Base-by-base conservation (phyloP, 805 yeast genomes). In the Candida patagonica region DNA sequence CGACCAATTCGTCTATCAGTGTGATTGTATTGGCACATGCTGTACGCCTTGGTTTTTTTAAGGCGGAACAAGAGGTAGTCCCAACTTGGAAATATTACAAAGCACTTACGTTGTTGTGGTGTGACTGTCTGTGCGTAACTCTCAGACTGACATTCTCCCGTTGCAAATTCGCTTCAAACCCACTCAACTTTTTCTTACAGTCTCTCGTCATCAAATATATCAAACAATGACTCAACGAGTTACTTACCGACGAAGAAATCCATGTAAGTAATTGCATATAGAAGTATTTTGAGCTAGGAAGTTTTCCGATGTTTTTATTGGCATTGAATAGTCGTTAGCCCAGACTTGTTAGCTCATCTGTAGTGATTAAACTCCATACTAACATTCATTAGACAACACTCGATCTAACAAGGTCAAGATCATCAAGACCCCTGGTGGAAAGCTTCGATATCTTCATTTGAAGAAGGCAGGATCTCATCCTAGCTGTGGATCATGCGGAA, bases 381-480 rank as follows among this genome's bases (percentile, higher is more conserved):
- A 41, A 32, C 37, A 30, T 30, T 31, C 39, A 32, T n/a, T n/a
- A 84, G 94, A 87, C 95, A 92, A 92, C 95, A 88, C 98, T 81
- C 82, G 80, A 73, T 92, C 98, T 62, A 92, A 92, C 95, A 85
- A 83, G 78, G 89, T 92, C 78, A 89, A 84, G 88, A 94, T 89
- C 73, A 95, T 89, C 63, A 92, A 89, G 85, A 92, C 99, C 74
- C 98, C 99, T 73, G 99, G 99, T 80, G 97, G 97, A 68, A 82
- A 81, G 73, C 80, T 92, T 73, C 80, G 87, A 68, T 95, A 95
- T 67, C 96, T 88, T 73, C 98, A 92, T 77, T 76, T 86, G 66
- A 85, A 85, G 82, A 87, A 87, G 80, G 65, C 65, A 58, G 95
- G 86, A 62, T 67, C 94, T 62, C 78, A 85, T 44, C 68, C 63